Percentiles rank a stretch among this genome's conserved stretches.
phyloP scores from a whole-genome alignment of 176 grass and related monocot species.

The barley (Hordeum vulgare) region MorexV3_pseudomolecules_assembly NC_058519.1:229338213-229338712 shows the following conservation, averaged over 20 bases:
- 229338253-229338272: conserved; percentile 74
- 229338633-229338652: conserved; percentile 31
- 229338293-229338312: conserved; percentile 41
- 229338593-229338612: conserved; percentile 51
- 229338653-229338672: conserved; percentile 71
- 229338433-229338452: neutral
- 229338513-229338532: neutral
- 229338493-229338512: neutral
- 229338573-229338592: conserved; percentile 77
- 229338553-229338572: conserved; percentile 68
- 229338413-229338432: neutral
- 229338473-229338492: neutral
- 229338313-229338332: neutral
- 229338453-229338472: neutral
- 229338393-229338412: conserved; percentile 42
- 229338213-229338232: neutral
- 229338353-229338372: conserved; percentile 67
- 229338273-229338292: conserved; percentile 67
- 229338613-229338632: conserved; percentile 28
- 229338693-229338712: conserved; percentile 62
- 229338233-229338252: conserved; percentile 5
- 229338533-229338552: conserved; percentile 14
- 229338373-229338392: conserved; percentile 45
- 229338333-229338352: conserved; percentile 31
- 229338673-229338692: conserved; percentile 53